Base-by-base conservation (phyloP, 2,329 filamentous ascomycete genomes). In the Claviceps fusiformis region DNA sequence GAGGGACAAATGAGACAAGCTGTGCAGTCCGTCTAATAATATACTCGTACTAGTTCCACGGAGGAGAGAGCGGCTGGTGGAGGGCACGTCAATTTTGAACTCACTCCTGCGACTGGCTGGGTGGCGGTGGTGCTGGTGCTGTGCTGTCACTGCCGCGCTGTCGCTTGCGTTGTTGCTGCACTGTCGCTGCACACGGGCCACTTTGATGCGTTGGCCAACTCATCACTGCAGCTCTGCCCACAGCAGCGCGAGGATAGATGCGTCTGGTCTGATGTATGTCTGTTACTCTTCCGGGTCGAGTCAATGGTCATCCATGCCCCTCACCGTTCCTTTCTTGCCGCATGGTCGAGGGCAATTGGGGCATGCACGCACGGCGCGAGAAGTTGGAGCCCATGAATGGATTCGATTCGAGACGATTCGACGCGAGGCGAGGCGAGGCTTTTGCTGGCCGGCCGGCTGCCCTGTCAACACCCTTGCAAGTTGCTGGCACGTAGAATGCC, bases 171-270 rank as follows among this genome's bases (percentile, higher is more conserved):
- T 55, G 56, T 57, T 53, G 53, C 67, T 69, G 68, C 67, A 68
- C 67, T 27, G 46, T 31, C 54, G 52, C 67, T 69, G 68, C 67
- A 69, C 67, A 70, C 66, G 69, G 68, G 66, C 68, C 69, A 70
- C 68, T 68, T 55, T 69, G 67, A 68, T 70, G 68, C 67, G 67
- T 70, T 70, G 67, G 68, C 67, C 68, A 71, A 66, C 68, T 68
- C 68, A 71, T 69, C 66, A 66, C 60, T 70, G 68, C 68, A 84
- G 66, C 56, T 50, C 44, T 64, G 63, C 55, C 50, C 55, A 62
- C 65, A 67, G 64, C 19, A 17, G 29, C 62, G 63, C 63, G 27
- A 31, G 48, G 48, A 39, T 5, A 27, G 48, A 50, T 41, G 39
- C 39, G 48, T 24, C 48, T 24, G 33, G 19, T 27, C 9, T 39